Base-by-base conservation (phyloP, 1,284 basidiomycete species). In the Moesziomyces sp. region DNA sequence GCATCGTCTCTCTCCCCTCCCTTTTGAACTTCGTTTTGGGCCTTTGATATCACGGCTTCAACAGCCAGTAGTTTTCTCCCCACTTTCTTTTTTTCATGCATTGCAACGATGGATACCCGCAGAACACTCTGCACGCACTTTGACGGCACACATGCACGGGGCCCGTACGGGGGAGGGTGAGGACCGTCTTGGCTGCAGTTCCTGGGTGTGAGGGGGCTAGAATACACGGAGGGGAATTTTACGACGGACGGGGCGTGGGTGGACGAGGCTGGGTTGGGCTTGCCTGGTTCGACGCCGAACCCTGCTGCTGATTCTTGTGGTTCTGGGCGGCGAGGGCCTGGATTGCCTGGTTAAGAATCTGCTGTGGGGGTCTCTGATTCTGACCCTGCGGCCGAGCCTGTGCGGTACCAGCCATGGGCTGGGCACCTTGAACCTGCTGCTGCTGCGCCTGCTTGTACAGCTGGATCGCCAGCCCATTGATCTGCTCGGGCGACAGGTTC, bases 361-460 rank as follows among this genome's bases (percentile, higher is more conserved):
- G 70, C 47, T 73, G 70, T 3, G 59, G 60, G 3, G 58, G 65
- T 43, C 52, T 49, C 10, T 42, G 49, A 18, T 40, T 16, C 35
- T 11, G n/a, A 13, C 21, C 38, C 6, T 11, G 28, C n/a, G 45
- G 45, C 14, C 28, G 30, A 3, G 34, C 34, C 18, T 42, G n/a
- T 10, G 9, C 8, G 6, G 30, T 8, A 30, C 30, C 30, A 21
- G 19, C 47, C 30, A 13, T 52, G 16, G 13, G n/a, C 28, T 11
- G 38, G n/a, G 38, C 42, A 40, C 54, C 47, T 47, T 52, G 47
- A 21, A 46, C 49, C 30, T 52, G 52, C 30, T 74, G 66, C 53
- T 62, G 56, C 45, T 79, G 77, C 8, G 78, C 78, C 53, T 80
- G 78, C 52, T 78, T 78, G 58, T 78, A 80, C 51, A 80, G 61